Evolutionary conservation across 345 rosid genomes (phyloP).

Genomic region (Punica granatum): DNA sequence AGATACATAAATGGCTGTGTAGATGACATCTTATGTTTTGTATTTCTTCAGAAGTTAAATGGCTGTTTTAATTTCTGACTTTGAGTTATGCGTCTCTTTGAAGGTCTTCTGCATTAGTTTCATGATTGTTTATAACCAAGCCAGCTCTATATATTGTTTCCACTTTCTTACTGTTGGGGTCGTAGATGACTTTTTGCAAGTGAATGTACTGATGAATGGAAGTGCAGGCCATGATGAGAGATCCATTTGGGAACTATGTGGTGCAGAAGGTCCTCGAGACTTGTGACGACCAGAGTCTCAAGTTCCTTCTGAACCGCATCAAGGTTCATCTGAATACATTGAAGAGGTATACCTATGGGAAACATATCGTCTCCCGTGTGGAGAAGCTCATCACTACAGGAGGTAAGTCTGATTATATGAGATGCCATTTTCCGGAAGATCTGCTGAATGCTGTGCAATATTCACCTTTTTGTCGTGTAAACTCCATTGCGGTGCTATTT

Average conservation of each 20-base stretch:
- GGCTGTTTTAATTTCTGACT: no score
- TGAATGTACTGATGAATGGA: not conserved
- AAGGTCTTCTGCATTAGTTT: not conserved
- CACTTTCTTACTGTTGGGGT: not conserved
- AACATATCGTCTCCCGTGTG: constrained; percentile 94
- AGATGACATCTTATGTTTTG: not conserved
- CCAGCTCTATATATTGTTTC: not conserved
- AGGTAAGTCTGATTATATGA: constrained; percentile 33
- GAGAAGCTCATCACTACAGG: constrained; percentile 91
- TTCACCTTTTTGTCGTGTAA: not conserved
- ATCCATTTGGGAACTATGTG: constrained; percentile 95
- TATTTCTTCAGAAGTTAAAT: not conserved
- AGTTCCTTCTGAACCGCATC: constrained; percentile 80
- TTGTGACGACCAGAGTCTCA: constrained; percentile 75
- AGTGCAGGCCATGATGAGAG: constrained; percentile 97
- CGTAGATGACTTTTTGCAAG: not conserved
- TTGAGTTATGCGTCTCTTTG: not conserved
- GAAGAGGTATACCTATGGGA: constrained; percentile 91
- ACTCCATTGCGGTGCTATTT: not conserved
- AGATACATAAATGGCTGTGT: not conserved
- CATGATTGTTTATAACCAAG: not conserved
- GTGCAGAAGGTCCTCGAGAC: constrained; percentile 95
- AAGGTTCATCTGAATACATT: constrained; percentile 75
- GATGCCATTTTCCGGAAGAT: not conserved
- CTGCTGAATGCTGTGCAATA: not conserved